Evolutionary conservation across 352 stramenopile species (phyloP).

Genomic region (Phytophthora macrochlamydospora): DNA sequence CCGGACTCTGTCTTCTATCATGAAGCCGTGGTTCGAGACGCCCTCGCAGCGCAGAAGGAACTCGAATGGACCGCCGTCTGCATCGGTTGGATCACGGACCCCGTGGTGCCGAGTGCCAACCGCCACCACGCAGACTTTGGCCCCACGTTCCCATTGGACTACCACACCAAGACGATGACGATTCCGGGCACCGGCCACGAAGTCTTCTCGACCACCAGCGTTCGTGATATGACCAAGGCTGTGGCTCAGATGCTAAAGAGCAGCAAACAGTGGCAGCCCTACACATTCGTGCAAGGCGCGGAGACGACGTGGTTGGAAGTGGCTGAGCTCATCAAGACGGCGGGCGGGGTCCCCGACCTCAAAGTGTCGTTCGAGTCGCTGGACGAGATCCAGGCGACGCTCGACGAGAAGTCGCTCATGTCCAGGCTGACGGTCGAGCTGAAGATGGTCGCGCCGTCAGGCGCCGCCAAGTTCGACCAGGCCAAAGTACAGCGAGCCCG

Average conservation of each 20-base stretch:
- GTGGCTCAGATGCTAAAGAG: conserved; percentile 28
- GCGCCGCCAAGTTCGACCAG: conserved; percentile 26
- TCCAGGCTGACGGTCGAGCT: conserved; percentile 19
- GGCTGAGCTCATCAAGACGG: conserved; percentile 28
- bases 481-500: conserved; percentile 35
- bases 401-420: conserved; percentile 14
- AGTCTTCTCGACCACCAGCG: conserved; percentile 28
- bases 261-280: conserved; percentile 30
- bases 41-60: conserved; percentile 29
- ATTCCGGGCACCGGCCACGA: conserved; percentile 43
- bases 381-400: conserved; percentile 19
- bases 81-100: conserved; percentile 40
- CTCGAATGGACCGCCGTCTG: conserved; percentile 44
- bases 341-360: conserved; percentile 23
- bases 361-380: conserved; percentile 26
- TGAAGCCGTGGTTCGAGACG: conserved; percentile 12
- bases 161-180: conserved; percentile 32
- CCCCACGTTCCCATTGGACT: conserved; percentile 25
- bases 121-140: conserved; percentile 29
- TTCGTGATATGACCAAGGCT: conserved; percentile 28
- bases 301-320: conserved; percentile 40
- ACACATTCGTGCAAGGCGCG: conserved; percentile 41
- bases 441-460: conserved; percentile 22
- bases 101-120: conserved; percentile 34
- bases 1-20: conserved; percentile 9